Evolutionary conservation across 768 basidiomycete species (phyloP).

Genomic region (Lactarius sanguifluus): DNA sequence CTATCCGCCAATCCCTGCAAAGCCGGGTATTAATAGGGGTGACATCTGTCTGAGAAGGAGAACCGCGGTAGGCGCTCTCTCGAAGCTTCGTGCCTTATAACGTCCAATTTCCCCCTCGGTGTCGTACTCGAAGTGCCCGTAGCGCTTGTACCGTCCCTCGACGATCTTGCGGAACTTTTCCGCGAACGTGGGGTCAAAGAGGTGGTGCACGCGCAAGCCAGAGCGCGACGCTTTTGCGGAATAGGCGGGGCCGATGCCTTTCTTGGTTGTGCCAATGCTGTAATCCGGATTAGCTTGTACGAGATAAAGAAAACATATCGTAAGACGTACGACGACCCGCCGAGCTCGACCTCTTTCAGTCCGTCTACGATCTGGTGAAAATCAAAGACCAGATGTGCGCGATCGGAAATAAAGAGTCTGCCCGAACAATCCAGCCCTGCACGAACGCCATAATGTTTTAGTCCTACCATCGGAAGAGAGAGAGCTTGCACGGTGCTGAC

Average conservation of each 20-base stretch:
- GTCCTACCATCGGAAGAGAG: background rate
- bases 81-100: constrained; percentile 63
- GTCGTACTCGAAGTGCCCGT: constrained; percentile 97
- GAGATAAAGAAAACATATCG: constrained; percentile 24
- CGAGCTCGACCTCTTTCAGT: constrained; percentile 95
- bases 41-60: background rate
- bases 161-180: constrained; percentile 93
- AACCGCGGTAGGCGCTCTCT: constrained; percentile 25
- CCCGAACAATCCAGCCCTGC: constrained; percentile 81
- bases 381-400: constrained; percentile 96
- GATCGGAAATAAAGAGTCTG: constrained; percentile 90
- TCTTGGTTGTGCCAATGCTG: constrained; percentile 97
- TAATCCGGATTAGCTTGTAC: background rate
- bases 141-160: constrained; percentile 96
- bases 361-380: constrained; percentile 99
- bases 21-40: background rate
- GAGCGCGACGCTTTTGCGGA: constrained; percentile 96
- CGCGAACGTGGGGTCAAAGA: constrained; percentile 88
- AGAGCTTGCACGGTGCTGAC: constrained; percentile 41
- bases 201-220: constrained; percentile 93
- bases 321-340: constrained; percentile 67
- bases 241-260: constrained; percentile 98
- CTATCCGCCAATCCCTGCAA: constrained; percentile 76
- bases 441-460: background rate
- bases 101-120: constrained; percentile 94